Conservation (phyloP, 2,329 filamentous ascomycete species). For the Nectriaceae sp. region DNA sequence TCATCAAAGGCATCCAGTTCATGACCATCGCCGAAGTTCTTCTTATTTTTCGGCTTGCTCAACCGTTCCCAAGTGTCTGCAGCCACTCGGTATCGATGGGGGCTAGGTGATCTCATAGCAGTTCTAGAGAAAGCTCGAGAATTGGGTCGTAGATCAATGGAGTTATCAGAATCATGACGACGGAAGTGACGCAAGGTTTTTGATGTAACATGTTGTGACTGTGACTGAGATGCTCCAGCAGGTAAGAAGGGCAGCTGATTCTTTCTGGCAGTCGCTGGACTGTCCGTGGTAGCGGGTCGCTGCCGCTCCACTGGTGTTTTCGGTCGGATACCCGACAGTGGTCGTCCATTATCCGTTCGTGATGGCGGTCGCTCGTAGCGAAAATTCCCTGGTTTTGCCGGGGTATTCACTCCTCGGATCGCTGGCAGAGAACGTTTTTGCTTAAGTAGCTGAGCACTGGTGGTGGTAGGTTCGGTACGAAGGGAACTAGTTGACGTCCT, state of each 20-base stretch:
- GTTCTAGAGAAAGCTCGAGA: slow-evolving; percentile 61
- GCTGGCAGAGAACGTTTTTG: slow-evolving; percentile 66
- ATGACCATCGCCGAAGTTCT: slow-evolving; percentile 82
- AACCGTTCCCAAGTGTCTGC: slow-evolving; percentile 65
- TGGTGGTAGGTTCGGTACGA: slow-evolving; percentile 63
- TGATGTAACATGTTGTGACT: slow-evolving; percentile 76
- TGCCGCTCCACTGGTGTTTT: slow-evolving; percentile 72
- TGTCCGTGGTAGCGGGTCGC: slow-evolving; percentile 50
- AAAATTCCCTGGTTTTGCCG: slow-evolving; percentile 48
- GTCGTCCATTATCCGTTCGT: slow-evolving; percentile 53
- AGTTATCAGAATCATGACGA: slow-evolving; percentile 79
- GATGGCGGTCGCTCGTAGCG: slow-evolving; percentile 62
- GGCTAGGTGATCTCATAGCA: slow-evolving; percentile 62
- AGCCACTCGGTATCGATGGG: slow-evolving; percentile 47
- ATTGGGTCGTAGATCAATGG: slow-evolving; percentile 56
- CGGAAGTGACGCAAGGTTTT: slow-evolving; percentile 73
- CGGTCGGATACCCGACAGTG: slow-evolving; percentile 57
- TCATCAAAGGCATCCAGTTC: slow-evolving; percentile 95
- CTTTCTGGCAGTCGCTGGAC: slow-evolving; percentile 54
- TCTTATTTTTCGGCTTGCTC: slow-evolving; percentile 63
- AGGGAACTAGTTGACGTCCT: slow-evolving; percentile 57
- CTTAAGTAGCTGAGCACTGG: slow-evolving; percentile 64
- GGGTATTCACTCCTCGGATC: slow-evolving; percentile 54
- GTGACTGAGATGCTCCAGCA: slow-evolving; percentile 69
- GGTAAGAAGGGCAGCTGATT: slow-evolving; percentile 75